Base-by-base conservation (phyloP, 2,329 filamentous ascomycete genomes). In the Arthrinium phaeospermum region DNA sequence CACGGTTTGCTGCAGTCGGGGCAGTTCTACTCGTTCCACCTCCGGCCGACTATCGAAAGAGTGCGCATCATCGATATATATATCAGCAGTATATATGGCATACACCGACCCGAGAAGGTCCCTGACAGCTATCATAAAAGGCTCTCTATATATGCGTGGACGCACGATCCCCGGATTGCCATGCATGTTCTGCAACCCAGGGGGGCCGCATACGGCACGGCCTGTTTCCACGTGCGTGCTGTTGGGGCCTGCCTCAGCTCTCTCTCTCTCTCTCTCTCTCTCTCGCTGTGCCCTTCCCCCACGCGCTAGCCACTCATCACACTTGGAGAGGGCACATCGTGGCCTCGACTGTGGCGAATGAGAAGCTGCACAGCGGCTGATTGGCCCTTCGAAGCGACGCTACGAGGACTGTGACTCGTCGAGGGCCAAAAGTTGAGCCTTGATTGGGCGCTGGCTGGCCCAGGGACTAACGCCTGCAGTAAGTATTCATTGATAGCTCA, bases 261-360 rank as follows among this genome's bases (percentile, higher is more conserved):
- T 4, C 27, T 19, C 53, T 30, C 27, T 4, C 27, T 30, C 57
- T 64, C 24, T 4, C 27, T 19, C 53, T 30, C 27, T 4, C 27
- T 30, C n/a, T 30, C 27, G 2, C 2, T 30, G 27, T 61, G 16
- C 34, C 30, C 53, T 22, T 22, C 57, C 34, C 57, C 57, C 57
- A 64, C 57, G 57, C 57, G 57, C 57, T 64, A 64, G 57, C 16
- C 57, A n/a, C 57, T 41, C 13, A 64, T 64, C 57, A 64, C 34
- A 64, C 30, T 24, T 14, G 34, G 6, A 34, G 27, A 30, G 27
- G 27, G n/a, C 57, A 41, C 30, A 64, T 64, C 57, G 34, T 64
- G 57, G 34, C 10, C 57, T 41, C 19, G 57, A 12, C 34, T 6
- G 19, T 3, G 53, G 34, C 57, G 57, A 64, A 64, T 64, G 57